A percentile compares a stretch with the other conserved stretches of the same genome.
These are phyloP conservation scores for Geranomyces variabilis DNA, from an alignment of 192 early-diverging fungal genomes.

Conservation along the genomic window DNA sequence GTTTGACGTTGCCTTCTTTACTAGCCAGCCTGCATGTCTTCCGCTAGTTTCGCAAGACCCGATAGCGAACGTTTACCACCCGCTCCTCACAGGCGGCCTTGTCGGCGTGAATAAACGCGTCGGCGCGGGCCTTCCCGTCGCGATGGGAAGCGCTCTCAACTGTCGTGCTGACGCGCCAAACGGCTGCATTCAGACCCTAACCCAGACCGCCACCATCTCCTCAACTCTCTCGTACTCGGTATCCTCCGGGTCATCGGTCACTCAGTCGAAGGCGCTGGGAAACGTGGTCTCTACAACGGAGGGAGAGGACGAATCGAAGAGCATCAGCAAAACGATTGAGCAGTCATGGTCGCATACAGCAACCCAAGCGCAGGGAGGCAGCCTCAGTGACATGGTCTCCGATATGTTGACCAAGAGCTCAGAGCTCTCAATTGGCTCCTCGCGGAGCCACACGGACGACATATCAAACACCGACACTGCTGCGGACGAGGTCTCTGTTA, in stretches of 20 bases:
- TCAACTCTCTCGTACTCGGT: constrained; percentile 3
- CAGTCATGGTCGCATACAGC: constrained; percentile 2
- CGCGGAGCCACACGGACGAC: background rate
- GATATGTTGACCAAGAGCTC: constrained; percentile 7
- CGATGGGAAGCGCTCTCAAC: constrained; percentile 1
- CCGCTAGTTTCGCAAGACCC: background rate
- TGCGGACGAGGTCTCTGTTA: background rate
- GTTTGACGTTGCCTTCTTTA: constrained; percentile 4
- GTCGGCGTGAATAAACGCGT: background rate
- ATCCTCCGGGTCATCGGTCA: background rate
- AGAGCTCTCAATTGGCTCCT: background rate
- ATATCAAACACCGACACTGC: background rate
- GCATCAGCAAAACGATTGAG: background rate
- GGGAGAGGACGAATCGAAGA: constrained; percentile 1
- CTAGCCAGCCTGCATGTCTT: background rate
- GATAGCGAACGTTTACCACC: constrained; percentile 10
- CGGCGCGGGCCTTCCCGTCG: constrained; percentile 2
- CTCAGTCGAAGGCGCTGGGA: constrained; percentile 2
- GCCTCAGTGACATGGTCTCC: background rate
- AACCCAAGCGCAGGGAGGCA: background rate
- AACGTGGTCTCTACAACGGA: constrained; percentile 5
- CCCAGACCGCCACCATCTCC: constrained; percentile 3
- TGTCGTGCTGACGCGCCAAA: background rate
- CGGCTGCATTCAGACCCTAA: background rate
- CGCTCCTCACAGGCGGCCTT: constrained; percentile 1